Evolutionary conservation across 2,329 filamentous ascomycete species (phyloP).

Genomic region (Trichophyton benhamiae): DNA sequence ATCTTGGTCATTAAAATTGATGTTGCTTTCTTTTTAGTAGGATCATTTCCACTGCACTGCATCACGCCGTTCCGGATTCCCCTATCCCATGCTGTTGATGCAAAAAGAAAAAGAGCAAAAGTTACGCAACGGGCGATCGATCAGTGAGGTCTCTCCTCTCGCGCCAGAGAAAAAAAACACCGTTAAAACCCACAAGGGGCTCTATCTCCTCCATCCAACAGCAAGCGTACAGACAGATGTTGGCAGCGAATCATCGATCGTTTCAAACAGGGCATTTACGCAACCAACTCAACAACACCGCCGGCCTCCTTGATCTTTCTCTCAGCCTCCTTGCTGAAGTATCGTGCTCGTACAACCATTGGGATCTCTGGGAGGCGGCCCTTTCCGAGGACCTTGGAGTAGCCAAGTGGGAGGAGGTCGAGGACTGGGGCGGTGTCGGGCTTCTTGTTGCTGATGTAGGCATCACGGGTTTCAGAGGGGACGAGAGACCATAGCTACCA

Average conservation of each 20-base stretch:
- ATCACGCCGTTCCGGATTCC: neutral
- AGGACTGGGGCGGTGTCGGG: constrained; percentile 94
- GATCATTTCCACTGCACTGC: neutral
- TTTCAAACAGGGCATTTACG: constrained; percentile 42
- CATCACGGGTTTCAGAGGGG: constrained; percentile 80
- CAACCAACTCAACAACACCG: constrained; percentile 89
- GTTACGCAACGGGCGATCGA: neutral
- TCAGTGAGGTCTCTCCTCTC: neutral
- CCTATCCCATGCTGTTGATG: neutral
- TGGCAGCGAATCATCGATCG: neutral
- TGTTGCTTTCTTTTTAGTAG: neutral
- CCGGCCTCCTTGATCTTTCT: constrained; percentile 98
- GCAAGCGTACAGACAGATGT: neutral
- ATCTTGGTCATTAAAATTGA: neutral
- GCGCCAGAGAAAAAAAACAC: neutral
- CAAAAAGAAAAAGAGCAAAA: neutral
- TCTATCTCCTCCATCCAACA: neutral
- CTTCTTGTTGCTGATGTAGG: constrained; percentile 63
- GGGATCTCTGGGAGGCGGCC: constrained; percentile 87
- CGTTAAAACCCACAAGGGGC: neutral
- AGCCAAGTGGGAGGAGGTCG: constrained; percentile 92
- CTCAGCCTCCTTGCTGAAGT: constrained; percentile 92
- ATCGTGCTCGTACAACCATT: constrained; percentile 86
- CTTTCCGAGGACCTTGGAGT: constrained; percentile 98
- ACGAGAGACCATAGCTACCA: constrained; percentile 85